A percentile compares a stretch with the other conserved stretches of the same genome.
phyloP scores from a whole-genome alignment of 441 rosid species.

The Croton laevigatus region DNA sequence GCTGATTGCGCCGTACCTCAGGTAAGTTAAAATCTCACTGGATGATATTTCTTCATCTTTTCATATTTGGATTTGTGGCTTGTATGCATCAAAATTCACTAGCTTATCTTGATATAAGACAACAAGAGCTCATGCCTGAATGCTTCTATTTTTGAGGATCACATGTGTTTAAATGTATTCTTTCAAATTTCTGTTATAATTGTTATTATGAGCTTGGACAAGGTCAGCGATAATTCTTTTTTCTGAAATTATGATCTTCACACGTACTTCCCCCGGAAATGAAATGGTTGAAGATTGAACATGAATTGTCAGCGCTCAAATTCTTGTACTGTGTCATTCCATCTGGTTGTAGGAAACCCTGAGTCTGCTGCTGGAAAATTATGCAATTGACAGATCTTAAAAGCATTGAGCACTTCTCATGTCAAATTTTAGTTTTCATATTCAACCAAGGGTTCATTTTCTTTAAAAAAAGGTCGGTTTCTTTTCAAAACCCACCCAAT shows the following conservation, averaged over 20 bases:
- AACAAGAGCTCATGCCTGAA: background rate
- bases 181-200: background rate
- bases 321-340: background rate
- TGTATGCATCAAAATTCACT: background rate
- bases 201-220: background rate
- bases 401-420: background rate
- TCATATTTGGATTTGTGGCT: background rate
- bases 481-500: too few relatives aligned
- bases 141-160: background rate
- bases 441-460: background rate
- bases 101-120: background rate
- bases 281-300: background rate
- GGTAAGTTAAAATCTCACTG: slow-evolving; percentile 36
- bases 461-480: too few relatives aligned
- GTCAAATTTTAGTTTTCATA: background rate
- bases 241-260: background rate
- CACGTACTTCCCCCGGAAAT: background rate
- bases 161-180: background rate
- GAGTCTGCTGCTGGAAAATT: background rate
- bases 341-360: background rate
- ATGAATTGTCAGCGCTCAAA: background rate
- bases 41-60: slow-evolving; percentile 1
- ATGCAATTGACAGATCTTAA: background rate
- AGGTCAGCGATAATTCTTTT: background rate
- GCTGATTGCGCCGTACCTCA: slow-evolving; percentile 93